phyloP scores from a whole-genome alignment of 2,329 filamentous ascomycete species.

The Aspergillus sergii region DNA sequence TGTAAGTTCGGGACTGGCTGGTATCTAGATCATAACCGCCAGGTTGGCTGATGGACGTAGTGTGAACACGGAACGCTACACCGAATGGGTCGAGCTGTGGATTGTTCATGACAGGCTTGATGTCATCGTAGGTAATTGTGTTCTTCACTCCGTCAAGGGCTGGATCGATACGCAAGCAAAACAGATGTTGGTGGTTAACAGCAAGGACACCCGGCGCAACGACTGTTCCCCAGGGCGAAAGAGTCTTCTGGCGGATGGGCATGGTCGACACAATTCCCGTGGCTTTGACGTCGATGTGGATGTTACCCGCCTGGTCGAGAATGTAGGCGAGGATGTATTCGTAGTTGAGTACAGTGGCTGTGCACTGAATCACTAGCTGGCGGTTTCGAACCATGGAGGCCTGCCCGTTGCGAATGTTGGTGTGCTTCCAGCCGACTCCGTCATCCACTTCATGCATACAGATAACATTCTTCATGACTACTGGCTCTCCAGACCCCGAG shows the following conservation, averaged over 20 bases:
- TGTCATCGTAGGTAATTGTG: conserved; percentile 38
- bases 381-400: conserved; percentile 64
- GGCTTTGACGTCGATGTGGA: background rate
- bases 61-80: background rate
- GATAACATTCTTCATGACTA: conserved; percentile 51
- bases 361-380: conserved; percentile 67
- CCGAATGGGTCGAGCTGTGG: background rate
- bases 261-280: background rate
- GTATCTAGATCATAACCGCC: background rate
- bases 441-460: conserved; percentile 72
- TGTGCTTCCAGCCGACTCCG: conserved; percentile 72
- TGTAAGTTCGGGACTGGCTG: background rate
- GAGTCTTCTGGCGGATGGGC: conserved; percentile 57
- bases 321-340: conserved; percentile 69
- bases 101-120: background rate
- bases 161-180: conserved; percentile 66
- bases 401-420: conserved; percentile 65
- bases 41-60: background rate
- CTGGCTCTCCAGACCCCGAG: conserved; percentile 50
- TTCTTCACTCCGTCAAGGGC: conserved; percentile 62
- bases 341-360: conserved; percentile 71
- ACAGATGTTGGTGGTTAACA: conserved; percentile 72
- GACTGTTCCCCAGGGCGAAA: conserved; percentile 61
- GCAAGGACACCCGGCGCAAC: conserved; percentile 67
- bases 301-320: conserved; percentile 61